A percentile compares a stretch with the other conserved stretches of the same genome.
Conservation (phyloP, 2,329 filamentous ascomycete species). For the Waltergamsia citrina region DNA sequence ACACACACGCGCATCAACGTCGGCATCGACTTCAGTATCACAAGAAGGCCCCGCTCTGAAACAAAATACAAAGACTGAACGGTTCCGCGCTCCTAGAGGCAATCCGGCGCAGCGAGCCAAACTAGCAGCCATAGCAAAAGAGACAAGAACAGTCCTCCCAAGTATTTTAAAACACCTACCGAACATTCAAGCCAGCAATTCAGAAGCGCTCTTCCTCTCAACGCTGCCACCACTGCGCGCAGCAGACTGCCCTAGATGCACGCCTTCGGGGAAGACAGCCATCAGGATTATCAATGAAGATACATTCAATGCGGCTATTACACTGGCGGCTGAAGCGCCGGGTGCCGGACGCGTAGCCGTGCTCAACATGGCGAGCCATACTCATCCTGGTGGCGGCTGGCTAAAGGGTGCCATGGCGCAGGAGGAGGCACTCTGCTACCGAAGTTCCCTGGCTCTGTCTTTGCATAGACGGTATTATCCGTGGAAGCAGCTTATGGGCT, state of each 20-base stretch:
- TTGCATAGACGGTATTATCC: slow-evolving; percentile 43
- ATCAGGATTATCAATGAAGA: slow-evolving; percentile 47
- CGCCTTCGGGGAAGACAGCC: slow-evolving; percentile 9
- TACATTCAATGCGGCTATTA: slow-evolving; percentile 45
- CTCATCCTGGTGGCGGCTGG: slow-evolving; percentile 54
- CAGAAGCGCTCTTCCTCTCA: slow-evolving; percentile 25
- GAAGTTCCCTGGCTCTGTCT: slow-evolving; percentile 42
- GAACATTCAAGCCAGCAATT: slow-evolving; percentile 21
- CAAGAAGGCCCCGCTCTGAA: too few species aligned
- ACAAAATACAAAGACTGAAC: too few species aligned
- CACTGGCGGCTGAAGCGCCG: slow-evolving; percentile 16
- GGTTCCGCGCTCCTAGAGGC: slow-evolving; percentile 1
- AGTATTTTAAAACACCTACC: slow-evolving; percentile 34
- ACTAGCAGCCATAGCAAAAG: slow-evolving; percentile 32
- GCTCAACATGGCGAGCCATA: slow-evolving; percentile 56
- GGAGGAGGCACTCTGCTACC: slow-evolving; percentile 61
- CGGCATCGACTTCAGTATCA: too few species aligned
- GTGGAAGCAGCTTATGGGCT: slow-evolving; percentile 32
- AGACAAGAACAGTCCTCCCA: slow-evolving; percentile 37
- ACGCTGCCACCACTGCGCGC: slow-evolving; percentile 27
- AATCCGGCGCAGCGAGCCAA: slow-evolving; percentile 6
- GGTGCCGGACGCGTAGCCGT: slow-evolving; percentile 37
- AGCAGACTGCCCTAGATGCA: slow-evolving; percentile 30
- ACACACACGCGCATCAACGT: neutral
- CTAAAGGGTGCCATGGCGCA: slow-evolving; percentile 52